A percentile compares a stretch with the other conserved stretches of the same genome.
Evolutionary conservation across 2,329 filamentous ascomycete species (phyloP).

Genomic region (Bipolaris zeicola): DNA sequence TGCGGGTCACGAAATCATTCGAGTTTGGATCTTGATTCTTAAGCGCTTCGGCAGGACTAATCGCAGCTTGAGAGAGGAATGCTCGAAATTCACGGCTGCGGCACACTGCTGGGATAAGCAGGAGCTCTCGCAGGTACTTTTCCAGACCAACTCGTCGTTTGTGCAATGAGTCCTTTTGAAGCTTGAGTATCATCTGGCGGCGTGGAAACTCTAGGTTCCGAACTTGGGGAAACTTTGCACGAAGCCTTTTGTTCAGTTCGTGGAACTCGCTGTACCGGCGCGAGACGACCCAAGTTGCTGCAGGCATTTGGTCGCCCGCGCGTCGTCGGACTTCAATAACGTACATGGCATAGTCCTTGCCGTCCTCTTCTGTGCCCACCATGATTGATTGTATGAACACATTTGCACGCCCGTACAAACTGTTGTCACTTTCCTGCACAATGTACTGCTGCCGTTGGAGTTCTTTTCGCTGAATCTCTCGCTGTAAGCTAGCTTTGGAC

Average conservation of each 20-base stretch:
- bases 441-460: constrained; percentile 96
- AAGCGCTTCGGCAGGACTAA: constrained; percentile 69
- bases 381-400: constrained; percentile 92
- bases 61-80: constrained; percentile 86
- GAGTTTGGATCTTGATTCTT: constrained; percentile 63
- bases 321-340: constrained; percentile 89
- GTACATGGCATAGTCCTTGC: constrained; percentile 91
- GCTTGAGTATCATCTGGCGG: constrained; percentile 90
- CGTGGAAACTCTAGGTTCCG: constrained; percentile 90
- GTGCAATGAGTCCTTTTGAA: constrained; percentile 93
- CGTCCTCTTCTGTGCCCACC: constrained; percentile 88
- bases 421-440: constrained; percentile 97
- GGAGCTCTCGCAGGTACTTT: constrained; percentile 77
- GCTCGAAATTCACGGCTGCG: constrained; percentile 89
- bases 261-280: constrained; percentile 96
- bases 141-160: constrained; percentile 85
- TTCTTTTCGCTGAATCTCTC: constrained; percentile 92
- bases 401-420: constrained; percentile 87
- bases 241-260: constrained; percentile 87
- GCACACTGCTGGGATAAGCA: constrained; percentile 89
- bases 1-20: constrained; percentile 83
- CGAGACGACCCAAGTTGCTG: constrained; percentile 93
- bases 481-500: constrained; percentile 88
- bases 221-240: constrained; percentile 83
- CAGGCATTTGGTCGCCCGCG: constrained; percentile 93